Evolutionary conservation across 306 rosid genomes (phyloP).

Genomic region (Acmispon strigosus): DNA sequence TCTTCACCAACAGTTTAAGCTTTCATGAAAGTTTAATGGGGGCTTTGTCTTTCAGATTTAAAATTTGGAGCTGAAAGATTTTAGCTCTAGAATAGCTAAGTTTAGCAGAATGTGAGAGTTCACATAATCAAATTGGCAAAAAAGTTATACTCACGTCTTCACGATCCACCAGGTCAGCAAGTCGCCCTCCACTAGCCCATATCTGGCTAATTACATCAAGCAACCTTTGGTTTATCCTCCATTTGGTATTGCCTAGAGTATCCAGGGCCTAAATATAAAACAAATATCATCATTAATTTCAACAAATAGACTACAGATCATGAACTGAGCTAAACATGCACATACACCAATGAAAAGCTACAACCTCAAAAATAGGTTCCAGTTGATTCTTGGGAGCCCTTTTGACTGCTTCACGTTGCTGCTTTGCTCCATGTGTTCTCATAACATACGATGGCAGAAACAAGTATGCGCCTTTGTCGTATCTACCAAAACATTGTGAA

Average conservation of each 20-base stretch:
- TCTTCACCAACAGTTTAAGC: too few species aligned
- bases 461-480: slow-evolving; percentile 76
- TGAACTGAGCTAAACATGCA: background rate
- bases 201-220: slow-evolving; percentile 63
- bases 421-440: slow-evolving; percentile 89
- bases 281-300: slow-evolving; percentile 17
- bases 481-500: slow-evolving; percentile 38
- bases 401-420: slow-evolving; percentile 69
- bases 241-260: slow-evolving; percentile 76
- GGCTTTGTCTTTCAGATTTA: too few species aligned
- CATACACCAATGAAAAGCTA: background rate
- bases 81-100: background rate
- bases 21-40: too few species aligned
- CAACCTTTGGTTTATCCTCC: slow-evolving; percentile 70
- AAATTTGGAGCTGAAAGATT: too few species aligned
- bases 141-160: slow-evolving; percentile 53
- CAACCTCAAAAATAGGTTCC: slow-evolving; percentile 72
- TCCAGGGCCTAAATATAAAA: slow-evolving; percentile 57
- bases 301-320: background rate
- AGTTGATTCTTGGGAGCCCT: slow-evolving; percentile 53
- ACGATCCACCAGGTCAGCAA: slow-evolving; percentile 69
- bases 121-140: background rate
- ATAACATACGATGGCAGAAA: slow-evolving; percentile 83
- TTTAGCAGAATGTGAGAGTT: background rate
- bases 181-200: slow-evolving; percentile 78